These are phyloP conservation scores for Fusarium sp. DNA, from an alignment of 2,329 filamentous ascomycete genomes.

Conservation along the genomic window DNA sequence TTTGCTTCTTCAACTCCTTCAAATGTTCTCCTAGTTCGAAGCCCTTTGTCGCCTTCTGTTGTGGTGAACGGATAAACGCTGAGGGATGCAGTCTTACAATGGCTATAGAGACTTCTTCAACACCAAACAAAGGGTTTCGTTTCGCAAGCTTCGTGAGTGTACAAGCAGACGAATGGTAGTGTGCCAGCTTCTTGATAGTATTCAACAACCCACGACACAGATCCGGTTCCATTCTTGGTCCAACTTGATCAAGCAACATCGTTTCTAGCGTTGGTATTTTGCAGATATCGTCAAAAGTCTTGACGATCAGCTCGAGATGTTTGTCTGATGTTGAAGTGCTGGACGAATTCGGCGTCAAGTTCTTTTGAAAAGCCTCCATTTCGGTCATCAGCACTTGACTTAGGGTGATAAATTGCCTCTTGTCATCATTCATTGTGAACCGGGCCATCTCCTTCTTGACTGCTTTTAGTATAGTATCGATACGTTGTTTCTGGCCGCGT, in stretches of 20 bases:
- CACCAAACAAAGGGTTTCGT: neutral
- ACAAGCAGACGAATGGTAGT: slow-evolving; percentile 30
- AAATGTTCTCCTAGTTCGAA: slow-evolving; percentile 1
- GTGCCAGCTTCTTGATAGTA: slow-evolving; percentile 35
- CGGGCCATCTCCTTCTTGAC: slow-evolving; percentile 1
- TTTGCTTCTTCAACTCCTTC: slow-evolving; percentile 2
- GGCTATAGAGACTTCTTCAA: neutral
- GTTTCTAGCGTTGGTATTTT: slow-evolving; percentile 8
- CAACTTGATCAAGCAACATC: slow-evolving; percentile 15
- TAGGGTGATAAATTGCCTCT: neutral
- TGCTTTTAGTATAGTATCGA: slow-evolving; percentile 3
- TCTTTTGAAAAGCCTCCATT: slow-evolving; percentile 10
- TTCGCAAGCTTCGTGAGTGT: slow-evolving; percentile 22
- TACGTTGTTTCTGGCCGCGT: neutral
- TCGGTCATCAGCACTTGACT: slow-evolving; percentile 1
- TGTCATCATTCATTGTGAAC: neutral
- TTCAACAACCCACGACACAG: slow-evolving; percentile 18
- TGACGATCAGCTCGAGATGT: slow-evolving; percentile 19
- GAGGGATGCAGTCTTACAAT: neutral
- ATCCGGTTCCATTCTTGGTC: slow-evolving; percentile 3
- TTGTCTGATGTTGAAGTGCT: neutral
- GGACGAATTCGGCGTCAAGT: neutral
- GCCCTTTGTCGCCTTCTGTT: neutral
- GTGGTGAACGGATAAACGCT: neutral
- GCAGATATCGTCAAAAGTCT: slow-evolving; percentile 14